Base-by-base conservation (phyloP, 345 rosid species). In the Ailanthus altissimus region DNA sequence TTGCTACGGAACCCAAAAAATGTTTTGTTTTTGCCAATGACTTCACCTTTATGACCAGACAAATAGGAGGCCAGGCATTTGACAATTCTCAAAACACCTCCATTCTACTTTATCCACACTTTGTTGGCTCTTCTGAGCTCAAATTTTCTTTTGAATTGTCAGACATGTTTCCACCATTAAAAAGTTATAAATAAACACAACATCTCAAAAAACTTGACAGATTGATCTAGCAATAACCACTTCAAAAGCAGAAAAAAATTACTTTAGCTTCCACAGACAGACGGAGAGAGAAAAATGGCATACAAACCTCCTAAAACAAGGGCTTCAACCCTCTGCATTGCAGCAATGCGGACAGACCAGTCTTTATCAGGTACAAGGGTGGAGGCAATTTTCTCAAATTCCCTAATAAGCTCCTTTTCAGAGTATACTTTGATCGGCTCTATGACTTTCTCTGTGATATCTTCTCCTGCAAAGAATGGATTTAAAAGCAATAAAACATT, bases 241-340 rank as follows among this genome's bases (percentile, higher is more conserved):
- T 42, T 58, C 57, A 40, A 73, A 51, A 21, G 40, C 15, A n/a
- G n/a, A n/a, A n/a, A 47, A n/a, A 32, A 15, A 20, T n/a, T 40
- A 75, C 43, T 57, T 43, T 45, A 28, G 38, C 6, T 32, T 45
- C 8, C 56, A 59, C 47, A 49, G 20, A 75, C 18, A 72, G 3
- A 26, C 46, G 60, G 9, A 42, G 20, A 70, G 66, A 54, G 6
- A 36, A 36, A 61, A 66, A 65, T 5, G 64, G 70, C 38, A 69
- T 23, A 53, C n/a, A 75, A 74, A 93, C 99, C 99, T 92, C 99
- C 99, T 38, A 76, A 88, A 79, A 94, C 97, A 82, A 97, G 97
- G 80, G 92, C 99, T 86, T 97, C 99, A 67, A 92, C 89, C 90
- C 97, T 91, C 86, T 90, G 98, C 95, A 97, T 90, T 82, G 99